Percentiles rank a stretch among this genome's conserved stretches.
Evolutionary conservation across 192 early-diverging fungal species (phyloP).

Genomic region (Rhizoclosmatium sp.): DNA sequence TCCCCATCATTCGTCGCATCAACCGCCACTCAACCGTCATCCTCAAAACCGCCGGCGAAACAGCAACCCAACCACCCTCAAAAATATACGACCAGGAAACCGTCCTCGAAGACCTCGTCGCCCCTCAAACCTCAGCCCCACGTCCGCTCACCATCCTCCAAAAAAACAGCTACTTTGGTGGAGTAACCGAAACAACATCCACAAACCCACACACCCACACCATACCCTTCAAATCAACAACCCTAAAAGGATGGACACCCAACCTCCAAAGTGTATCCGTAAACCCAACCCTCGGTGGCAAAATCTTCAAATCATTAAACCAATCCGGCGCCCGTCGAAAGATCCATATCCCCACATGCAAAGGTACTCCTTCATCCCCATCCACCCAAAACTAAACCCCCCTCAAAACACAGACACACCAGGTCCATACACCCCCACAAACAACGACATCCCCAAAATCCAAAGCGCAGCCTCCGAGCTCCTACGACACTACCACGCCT

Average conservation of each 20-base stretch:
- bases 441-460: conserved; percentile 11
- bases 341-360: conserved; percentile 18
- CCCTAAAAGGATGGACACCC: conserved; percentile 16
- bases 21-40: conserved; percentile 90
- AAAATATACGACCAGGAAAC: conserved; percentile 56
- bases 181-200: background rate
- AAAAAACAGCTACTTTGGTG: conserved; percentile 43
- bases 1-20: conserved; percentile 84
- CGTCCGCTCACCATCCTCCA: conserved; percentile 11
- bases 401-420: background rate
- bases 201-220: background rate
- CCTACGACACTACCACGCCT: conserved; percentile 30
- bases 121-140: background rate
- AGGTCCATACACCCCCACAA: background rate
- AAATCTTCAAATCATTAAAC: conserved; percentile 30
- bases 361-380: background rate
- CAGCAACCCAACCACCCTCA: conserved; percentile 27
- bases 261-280: conserved; percentile 11
- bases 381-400: background rate
- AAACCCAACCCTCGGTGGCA: conserved; percentile 16
- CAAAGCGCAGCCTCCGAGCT: conserved; percentile 13
- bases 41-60: conserved; percentile 57
- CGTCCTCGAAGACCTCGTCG: conserved; percentile 71
- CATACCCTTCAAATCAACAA: background rate
- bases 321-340: conserved; percentile 24